Evolutionary conservation across 108 stramenopile genomes (phyloP).

Genomic region (Fragilaria radians): DNA sequence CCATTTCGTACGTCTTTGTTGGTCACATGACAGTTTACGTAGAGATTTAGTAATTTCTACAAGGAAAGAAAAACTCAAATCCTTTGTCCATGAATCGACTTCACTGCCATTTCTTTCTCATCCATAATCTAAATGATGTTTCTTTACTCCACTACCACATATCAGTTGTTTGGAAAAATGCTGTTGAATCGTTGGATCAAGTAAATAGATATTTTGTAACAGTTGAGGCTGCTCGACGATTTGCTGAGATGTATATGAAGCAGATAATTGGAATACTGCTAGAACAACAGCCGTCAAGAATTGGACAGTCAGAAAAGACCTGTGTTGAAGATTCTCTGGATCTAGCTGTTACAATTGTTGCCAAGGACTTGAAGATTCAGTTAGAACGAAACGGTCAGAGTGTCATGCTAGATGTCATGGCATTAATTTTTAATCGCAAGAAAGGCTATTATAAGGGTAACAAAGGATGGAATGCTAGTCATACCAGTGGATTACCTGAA

Average conservation of each 20-base stretch:
- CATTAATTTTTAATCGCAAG: constrained; percentile 62
- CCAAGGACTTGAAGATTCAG: constrained; percentile 57
- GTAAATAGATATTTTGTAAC: constrained; percentile 24
- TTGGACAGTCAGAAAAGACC: constrained; percentile 56
- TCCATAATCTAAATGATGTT: neutral
- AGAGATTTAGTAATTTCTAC: no score
- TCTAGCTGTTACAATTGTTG: constrained; percentile 50
- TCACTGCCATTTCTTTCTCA: no score
- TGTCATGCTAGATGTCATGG: constrained; percentile 35
- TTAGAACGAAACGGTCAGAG: constrained; percentile 20
- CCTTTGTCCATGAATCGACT: no score
- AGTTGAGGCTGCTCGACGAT: constrained; percentile 40
- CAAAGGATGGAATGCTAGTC: constrained; percentile 49
- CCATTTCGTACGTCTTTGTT: no score
- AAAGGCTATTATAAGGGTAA: constrained; percentile 69
- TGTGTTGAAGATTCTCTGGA: constrained; percentile 75
- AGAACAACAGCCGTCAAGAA: constrained; percentile 73
- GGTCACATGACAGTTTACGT: no score
- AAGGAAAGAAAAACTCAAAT: no score
- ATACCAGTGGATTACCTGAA: constrained; percentile 42
- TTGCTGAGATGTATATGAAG: constrained; percentile 66
- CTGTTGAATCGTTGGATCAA: constrained; percentile 65
- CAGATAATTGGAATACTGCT: constrained; percentile 74
- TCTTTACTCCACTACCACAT: neutral
- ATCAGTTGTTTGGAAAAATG: constrained; percentile 73